Base-by-base conservation (phyloP, 345 rosid genomes). In the Lepidium aucheri region DNA sequence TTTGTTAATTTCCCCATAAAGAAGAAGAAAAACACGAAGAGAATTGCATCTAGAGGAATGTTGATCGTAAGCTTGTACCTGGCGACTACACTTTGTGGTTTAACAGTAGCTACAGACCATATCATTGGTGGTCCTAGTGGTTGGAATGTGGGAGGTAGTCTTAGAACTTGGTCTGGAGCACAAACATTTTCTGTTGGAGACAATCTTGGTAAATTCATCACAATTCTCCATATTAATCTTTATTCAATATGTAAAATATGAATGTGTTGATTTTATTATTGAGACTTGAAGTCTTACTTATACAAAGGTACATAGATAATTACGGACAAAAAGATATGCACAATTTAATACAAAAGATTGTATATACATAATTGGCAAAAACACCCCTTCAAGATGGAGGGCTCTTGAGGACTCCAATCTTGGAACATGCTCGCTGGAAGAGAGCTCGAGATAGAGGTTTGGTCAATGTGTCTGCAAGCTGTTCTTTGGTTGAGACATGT, bases 61-160 rank as follows among this genome's bases (percentile, higher is more conserved):
- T 46, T 60, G 56, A 53, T 53, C 53, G 9, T 54, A 28, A 18
- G 82, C 65, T 42, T 18, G 3, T 78, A 74, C 9, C 38, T 78
- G 1, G 32, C 71, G 1, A 81, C 83, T 39, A 18, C 84, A 55
- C 42, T 86, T n/a, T 47, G 85, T 47, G 63, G 79, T 65, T 44
- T 83, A 69, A 61, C 85, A 41, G 43, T 71, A 72, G 94, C 94
- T 40, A 79, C 81, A 16, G 81, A 74, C 47, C 67, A 81, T 68
- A 80, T 79, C 0, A 85, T 91, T 11, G 97, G 97, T 34, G 86
- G 82, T 45, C 55, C 86, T 17, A 80, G 47, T 45, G 93, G 91
- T 18, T 91, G 97, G 96, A 87, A 82, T 62, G 20, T 75, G 1
- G 40, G 74, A 60, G 64, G 88, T 6, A 42, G 79, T 69, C 70